Base-by-base conservation (phyloP, 345 rosid species). In the Dimocarpus longan region DNA sequence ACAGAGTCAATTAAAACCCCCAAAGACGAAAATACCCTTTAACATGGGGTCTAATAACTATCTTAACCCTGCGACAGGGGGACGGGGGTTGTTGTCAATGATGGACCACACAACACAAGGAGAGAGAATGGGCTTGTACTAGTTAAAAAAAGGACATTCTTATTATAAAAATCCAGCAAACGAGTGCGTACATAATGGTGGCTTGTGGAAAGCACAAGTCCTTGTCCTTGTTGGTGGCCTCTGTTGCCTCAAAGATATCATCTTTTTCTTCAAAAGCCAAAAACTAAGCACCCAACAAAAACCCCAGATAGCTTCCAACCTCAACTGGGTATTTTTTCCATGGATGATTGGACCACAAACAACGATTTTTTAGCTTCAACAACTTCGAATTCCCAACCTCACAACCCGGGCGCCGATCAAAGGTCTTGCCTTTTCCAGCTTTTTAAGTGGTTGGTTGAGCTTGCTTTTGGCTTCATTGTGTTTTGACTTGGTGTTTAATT, bases 171-270 rank as follows among this genome's bases (percentile, higher is more conserved):
- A 5, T 43, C 73, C 56, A 8, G 21, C 22, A 28, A 54, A 26
- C 7, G 57, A 21, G 75, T 50, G 63, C 24, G 63, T 24, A 37
- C 42, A 18, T 65, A 65, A 6, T 54, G 73, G 83, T 82, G 91
- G 87, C 93, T 87, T 85, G 94, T 90, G 92, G 91, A 84, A 82
- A 85, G 85, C 93, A 92, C 90, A 80, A 79, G 88, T 80, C 74
- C 39, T 32, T 80, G 76, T 37, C n/a, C 56, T 63, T 62, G 21
- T 43, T 65, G 63, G n/a, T 39, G 54, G 62, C 68, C 42, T 39
- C 24, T 76, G 59, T 26, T 40, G 1, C 44, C 18, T 57, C 65
- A n/a, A 19, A 57, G 24, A 57, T 21, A 5, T 19, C n/a, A 16
- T 57, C 63, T 6, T 57, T 57, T 57, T 22, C 22, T 60, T n/a